phyloP scores from a whole-genome alignment of 2,329 filamentous ascomycete species.

The Trichoderma arundinaceum region DNA sequence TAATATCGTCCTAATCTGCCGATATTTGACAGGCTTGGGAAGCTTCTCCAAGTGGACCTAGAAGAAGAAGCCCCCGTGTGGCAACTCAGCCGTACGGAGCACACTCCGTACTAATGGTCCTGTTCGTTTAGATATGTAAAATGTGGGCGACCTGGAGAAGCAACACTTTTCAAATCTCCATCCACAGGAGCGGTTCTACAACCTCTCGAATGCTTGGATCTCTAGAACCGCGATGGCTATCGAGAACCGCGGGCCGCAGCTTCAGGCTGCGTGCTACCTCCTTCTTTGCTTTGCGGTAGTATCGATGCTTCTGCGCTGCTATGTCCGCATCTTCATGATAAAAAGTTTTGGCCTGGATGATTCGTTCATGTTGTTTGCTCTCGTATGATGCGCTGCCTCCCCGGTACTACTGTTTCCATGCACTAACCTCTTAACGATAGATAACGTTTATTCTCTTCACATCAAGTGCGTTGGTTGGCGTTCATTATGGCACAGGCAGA shows the following conservation, averaged over 20 bases:
- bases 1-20: no score
- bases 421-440: not conserved
- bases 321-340: not conserved
- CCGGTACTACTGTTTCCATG: no score
- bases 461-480: not conserved
- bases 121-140: no score
- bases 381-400: not conserved
- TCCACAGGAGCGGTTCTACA: no score
- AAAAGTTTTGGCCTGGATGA: not conserved
- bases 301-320: not conserved
- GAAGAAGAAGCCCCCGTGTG: no score
- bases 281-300: not conserved
- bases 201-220: no score
- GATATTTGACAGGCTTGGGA: no score
- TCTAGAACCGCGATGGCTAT: not conserved
- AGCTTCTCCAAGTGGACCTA: no score
- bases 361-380: not conserved
- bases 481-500: not conserved
- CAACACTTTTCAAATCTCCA: no score
- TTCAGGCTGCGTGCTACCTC: not conserved
- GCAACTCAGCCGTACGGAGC: no score
- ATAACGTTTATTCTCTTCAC: not conserved
- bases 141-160: no score
- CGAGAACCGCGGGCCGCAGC: not conserved
- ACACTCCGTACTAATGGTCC: no score